A percentile compares a stretch with the other conserved stretches of the same genome.
phyloP scores from a whole-genome alignment of 2,329 filamentous ascomycete species.

The Aspergillus sp. region DNA sequence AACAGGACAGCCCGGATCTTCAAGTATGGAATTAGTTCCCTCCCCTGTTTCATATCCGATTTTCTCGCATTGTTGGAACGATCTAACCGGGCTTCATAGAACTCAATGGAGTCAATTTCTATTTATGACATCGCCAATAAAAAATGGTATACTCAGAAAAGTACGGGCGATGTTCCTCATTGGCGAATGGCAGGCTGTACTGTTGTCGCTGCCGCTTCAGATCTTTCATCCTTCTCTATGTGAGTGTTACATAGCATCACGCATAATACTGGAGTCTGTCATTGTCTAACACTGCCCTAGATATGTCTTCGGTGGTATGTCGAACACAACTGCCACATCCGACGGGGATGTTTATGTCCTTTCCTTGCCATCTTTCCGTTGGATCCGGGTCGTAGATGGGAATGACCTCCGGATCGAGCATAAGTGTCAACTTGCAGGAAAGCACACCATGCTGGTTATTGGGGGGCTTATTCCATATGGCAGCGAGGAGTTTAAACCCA shows the following conservation, averaged over 20 bases:
- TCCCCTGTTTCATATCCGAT: no score
- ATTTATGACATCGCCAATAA: conserved; percentile 5
- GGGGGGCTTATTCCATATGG: conserved; percentile 2
- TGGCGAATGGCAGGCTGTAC: conserved; percentile 8
- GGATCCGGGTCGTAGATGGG: conserved; percentile 3
- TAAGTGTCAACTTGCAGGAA: neutral
- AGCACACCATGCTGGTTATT: conserved; percentile 4
- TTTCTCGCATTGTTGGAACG: no score
- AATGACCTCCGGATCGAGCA: conserved; percentile 3
- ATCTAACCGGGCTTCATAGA: conserved; percentile 1
- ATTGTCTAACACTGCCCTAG: neutral
- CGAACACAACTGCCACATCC: neutral
- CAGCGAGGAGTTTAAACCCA: conserved; percentile 1
- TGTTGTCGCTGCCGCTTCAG: conserved; percentile 1
- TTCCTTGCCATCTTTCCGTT: conserved; percentile 5
- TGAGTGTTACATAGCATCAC: neutral
- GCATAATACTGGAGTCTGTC: no score
- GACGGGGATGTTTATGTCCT: conserved; percentile 7
- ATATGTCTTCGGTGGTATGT: conserved; percentile 6
- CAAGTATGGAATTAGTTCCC: no score
- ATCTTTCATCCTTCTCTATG: conserved; percentile 6
- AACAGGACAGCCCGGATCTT: neutral
- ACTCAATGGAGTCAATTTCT: conserved; percentile 5
- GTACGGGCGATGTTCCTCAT: conserved; percentile 3
- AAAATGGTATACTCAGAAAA: conserved; percentile 6